Base-by-base conservation (phyloP, 345 rosid genomes). In the Excoecaria cochinchinensis region DNA sequence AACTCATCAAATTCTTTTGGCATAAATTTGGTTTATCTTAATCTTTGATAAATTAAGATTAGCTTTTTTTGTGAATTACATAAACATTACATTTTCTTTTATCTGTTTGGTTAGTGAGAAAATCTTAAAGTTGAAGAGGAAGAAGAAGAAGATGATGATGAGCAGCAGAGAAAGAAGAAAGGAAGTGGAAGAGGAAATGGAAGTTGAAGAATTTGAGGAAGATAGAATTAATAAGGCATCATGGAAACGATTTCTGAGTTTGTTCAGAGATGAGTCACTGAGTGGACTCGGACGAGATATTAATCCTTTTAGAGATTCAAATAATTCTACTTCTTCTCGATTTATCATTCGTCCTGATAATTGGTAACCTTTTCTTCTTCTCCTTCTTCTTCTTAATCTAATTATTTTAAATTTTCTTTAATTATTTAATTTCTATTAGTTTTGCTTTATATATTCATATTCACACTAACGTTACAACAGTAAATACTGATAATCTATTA, bases 321-420 rank as follows among this genome's bases (percentile, higher is more conserved):
- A 36, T 48, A 36, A 67, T 12, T 5, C 31, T 22, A 6, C 50
- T 1, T 4, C 24, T 5, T 76, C 7, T 3, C 36, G 66, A 15
- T 78, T 8, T 1, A 62, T 82, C 17, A 48, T 86, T 66, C 86
- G 13, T 24, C 87, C 86, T n/a, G 82, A 74, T 16, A 66, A 76
- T 21, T 42, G 84, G 87, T 86, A 73, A 70, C 0, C 3, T 14
- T 44, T 31, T 31, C 2, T 31, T 31, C 31, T 31, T 31, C 31
- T 31, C 2, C 2, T 31, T 31, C 1, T 31, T 31, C 2, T 31
- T 31, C 31, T 31, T 31, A 31, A 31, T 31, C 1, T 31, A 31
- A 31, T 31, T 31, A 31, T 31, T 31, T 31, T 31, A 0, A 2
- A 31, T 22, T n/a, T 39, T 21, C 42, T 46, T 4, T 50, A 14